phyloP scores from a whole-genome alignment of 1,284 basidiomycete genomes.

The Trichosporon asahii region DNA sequence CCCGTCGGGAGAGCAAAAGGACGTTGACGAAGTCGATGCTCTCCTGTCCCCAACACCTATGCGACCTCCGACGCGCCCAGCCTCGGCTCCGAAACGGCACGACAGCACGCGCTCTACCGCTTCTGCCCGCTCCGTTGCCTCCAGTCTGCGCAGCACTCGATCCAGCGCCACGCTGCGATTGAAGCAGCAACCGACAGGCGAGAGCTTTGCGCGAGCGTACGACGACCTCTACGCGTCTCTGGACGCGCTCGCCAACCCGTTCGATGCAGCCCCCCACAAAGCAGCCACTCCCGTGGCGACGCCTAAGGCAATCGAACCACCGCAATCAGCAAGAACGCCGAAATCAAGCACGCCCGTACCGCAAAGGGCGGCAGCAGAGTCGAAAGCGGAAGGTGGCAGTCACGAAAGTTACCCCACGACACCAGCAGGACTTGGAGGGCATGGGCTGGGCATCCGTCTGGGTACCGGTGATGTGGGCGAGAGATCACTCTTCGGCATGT shows the following conservation, averaged over 20 bases:
- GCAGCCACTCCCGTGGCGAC: background rate
- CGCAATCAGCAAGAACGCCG: background rate
- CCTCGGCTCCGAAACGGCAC: background rate
- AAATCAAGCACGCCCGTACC: background rate
- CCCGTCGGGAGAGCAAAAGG: background rate
- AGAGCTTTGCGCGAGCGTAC: slow-evolving; percentile 25
- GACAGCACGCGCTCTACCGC: background rate
- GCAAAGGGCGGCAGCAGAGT: background rate
- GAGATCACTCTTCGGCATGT: background rate
- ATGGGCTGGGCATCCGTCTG: background rate
- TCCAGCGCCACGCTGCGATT: slow-evolving; percentile 4
- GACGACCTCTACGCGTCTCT: slow-evolving; percentile 42
- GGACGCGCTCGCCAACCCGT: slow-evolving; percentile 35
- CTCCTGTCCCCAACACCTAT: slow-evolving; percentile 20
- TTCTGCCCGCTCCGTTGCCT: background rate
- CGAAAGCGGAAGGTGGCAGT: background rate
- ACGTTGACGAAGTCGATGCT: slow-evolving; percentile 20
- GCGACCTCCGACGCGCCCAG: background rate
- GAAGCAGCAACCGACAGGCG: slow-evolving; percentile 16
- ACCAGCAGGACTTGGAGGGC: background rate
- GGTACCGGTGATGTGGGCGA: background rate
- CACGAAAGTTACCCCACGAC: background rate
- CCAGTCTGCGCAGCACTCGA: background rate
- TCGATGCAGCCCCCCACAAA: background rate
- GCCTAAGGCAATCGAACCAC: background rate